phyloP scores from a whole-genome alignment of 352 stramenopile species.

The Globisporangium alternatum region DNA sequence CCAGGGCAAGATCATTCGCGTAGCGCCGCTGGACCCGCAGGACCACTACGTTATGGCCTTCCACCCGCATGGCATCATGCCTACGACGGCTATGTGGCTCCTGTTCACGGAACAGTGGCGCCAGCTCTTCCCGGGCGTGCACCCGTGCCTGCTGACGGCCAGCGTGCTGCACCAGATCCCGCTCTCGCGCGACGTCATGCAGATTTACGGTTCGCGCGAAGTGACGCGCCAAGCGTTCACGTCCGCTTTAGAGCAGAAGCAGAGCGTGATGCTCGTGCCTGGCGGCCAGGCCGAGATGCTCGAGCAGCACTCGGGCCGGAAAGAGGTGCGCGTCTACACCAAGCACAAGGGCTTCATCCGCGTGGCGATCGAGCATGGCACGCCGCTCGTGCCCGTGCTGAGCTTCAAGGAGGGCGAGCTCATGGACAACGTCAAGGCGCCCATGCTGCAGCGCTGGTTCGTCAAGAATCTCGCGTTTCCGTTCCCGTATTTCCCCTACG shows the following conservation, averaged over 20 bases:
- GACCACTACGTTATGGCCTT: constrained; percentile 76
- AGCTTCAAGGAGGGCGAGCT: constrained; percentile 83
- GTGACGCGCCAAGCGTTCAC: constrained; percentile 65
- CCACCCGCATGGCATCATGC: constrained; percentile 80
- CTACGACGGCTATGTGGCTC: constrained; percentile 76
- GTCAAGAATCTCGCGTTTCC: constrained; percentile 76
- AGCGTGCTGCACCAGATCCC: constrained; percentile 83
- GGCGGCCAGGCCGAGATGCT: constrained; percentile 84
- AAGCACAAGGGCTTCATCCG: constrained; percentile 80
- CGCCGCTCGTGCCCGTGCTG: constrained; percentile 67
- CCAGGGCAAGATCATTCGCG: constrained; percentile 52
- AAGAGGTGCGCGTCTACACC: constrained; percentile 72
- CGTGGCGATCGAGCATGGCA: constrained; percentile 71
- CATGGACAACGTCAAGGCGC: constrained; percentile 80
- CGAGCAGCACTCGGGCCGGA: constrained; percentile 50
- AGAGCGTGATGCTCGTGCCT: constrained; percentile 75
- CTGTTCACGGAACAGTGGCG: constrained; percentile 71
- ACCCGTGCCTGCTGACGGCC: constrained; percentile 67
- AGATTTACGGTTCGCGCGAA: constrained; percentile 74
- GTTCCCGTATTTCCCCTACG: constrained; percentile 79
- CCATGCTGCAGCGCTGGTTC: constrained; percentile 73
- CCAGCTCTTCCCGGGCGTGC: constrained; percentile 58
- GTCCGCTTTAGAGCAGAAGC: constrained; percentile 39
- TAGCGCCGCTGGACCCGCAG: constrained; percentile 46
- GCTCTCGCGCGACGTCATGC: constrained; percentile 66